phyloP scores from a whole-genome alignment of 108 stramenopile genomes.

The Pseudonitzschia delicatissima region DNA sequence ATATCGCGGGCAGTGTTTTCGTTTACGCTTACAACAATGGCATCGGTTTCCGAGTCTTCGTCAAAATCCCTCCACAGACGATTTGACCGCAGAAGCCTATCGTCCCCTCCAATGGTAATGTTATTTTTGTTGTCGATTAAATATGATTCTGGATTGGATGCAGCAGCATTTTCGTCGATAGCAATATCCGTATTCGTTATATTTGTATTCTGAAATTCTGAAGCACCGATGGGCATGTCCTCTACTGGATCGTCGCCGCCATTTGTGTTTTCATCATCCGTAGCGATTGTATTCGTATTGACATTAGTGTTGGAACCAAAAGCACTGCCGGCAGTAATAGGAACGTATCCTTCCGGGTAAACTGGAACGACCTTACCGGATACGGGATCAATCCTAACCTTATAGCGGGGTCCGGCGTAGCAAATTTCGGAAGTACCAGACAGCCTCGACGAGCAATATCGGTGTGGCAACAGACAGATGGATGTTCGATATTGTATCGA shows the following conservation, averaged over 20 bases:
- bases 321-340: no score
- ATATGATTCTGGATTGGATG: not conserved
- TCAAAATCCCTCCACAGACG: not conserved
- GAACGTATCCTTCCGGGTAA: no score
- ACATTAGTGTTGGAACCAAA: no score
- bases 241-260: not conserved
- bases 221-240: not conserved
- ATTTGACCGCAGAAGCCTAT: not conserved
- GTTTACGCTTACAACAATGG: not conserved
- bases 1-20: not conserved
- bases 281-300: no score
- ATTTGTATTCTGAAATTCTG: not conserved
- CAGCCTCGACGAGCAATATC: not conserved
- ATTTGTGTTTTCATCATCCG: not conserved
- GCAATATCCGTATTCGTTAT: not conserved
- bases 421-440: conserved; percentile 10
- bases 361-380: not conserved
- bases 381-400: not conserved
- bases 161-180: not conserved
- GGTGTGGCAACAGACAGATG: not conserved
- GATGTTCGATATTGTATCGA: no score
- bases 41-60: not conserved
- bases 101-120: no score
- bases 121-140: not conserved
- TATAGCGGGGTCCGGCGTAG: not conserved